Evolutionary conservation across 495 filamentous ascomycete species (phyloP), one percentile per base, ranked within the genome.

Genomic region (Bacidia gigantensis): DNA sequence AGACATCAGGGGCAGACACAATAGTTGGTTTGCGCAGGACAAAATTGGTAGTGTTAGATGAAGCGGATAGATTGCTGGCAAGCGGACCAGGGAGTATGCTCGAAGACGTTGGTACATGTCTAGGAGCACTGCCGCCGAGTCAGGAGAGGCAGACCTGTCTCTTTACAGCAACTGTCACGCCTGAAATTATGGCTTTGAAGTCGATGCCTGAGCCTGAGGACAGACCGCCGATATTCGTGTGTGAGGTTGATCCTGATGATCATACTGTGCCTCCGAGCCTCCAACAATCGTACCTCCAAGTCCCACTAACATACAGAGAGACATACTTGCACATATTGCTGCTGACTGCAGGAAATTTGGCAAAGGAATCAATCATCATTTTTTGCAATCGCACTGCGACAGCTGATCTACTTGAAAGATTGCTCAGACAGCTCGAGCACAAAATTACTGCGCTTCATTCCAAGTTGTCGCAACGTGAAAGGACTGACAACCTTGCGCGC

Each of bases 141-240:
- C 62, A 70, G 1, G 72, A 87, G 58, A 78, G 92, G 12, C 93
- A 95, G 58, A 94, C 89, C 10, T 79, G 89, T 39, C 79, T 97
- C n/a, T 98, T 97, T 71, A 98, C 92, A 1, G 92, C 92, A 11
- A 98, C 92, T 2, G 74, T 97, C 22, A 97, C 93, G 0, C 79
- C 84, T n/a, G 90, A 97, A 68, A 86, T 98, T 9, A 79, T 82
- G 35, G 82, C 84, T 3, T 66, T 97, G 39, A 87, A 94, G 63
- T 73, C 80, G 24, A 73, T 84, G 62, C 82, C 88, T 11, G 74
- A 75, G n/a, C 64, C 78, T 12, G 66, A 73, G 2, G 74, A 75
- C 24, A 81, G 83, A 51, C 80, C 78, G 17, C 82, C 87, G n/a
- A 76, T 90, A 53, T 93, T 86, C 64, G 75, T 93, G 17, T 92